A percentile compares a stretch with the other conserved stretches of the same genome.
phyloP scores from a whole-genome alignment of 2,329 filamentous ascomycete species.

The Bipolaris cookei region DNA sequence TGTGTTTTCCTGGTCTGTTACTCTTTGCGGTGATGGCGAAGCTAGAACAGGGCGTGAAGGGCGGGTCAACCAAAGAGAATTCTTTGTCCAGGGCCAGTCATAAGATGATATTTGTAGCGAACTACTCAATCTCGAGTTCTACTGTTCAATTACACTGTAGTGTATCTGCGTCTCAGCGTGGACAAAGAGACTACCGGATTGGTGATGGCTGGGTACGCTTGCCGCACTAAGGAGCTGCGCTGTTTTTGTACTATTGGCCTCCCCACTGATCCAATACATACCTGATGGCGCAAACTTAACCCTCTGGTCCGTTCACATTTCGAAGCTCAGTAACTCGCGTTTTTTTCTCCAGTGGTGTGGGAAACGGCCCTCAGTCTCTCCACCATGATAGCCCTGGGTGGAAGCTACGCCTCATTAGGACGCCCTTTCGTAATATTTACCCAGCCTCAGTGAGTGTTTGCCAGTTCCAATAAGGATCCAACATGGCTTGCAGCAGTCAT shows the following conservation, averaged over 20 bases:
- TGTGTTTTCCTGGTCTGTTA: constrained; percentile 39
- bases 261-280: constrained; percentile 27
- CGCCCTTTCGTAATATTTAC: constrained; percentile 23
- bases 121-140: constrained; percentile 39
- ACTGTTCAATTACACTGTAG: constrained; percentile 46
- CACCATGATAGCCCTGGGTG: constrained; percentile 28
- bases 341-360: constrained; percentile 35
- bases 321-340: constrained; percentile 36
- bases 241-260: constrained; percentile 43
- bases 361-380: constrained; percentile 41
- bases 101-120: constrained; percentile 50
- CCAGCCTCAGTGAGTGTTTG: constrained; percentile 20
- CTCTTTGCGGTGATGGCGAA: constrained; percentile 44
- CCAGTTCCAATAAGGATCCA: constrained; percentile 28
- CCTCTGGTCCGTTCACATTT: constrained; percentile 31
- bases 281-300: constrained; percentile 30
- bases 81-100: constrained; percentile 48
- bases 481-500: constrained; percentile 37
- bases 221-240: constrained; percentile 40
- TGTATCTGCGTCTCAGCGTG: constrained; percentile 46
- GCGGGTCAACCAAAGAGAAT: constrained; percentile 42
- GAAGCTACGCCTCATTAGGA: constrained; percentile 33
- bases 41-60: constrained; percentile 38
- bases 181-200: constrained; percentile 51
- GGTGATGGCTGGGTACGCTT: constrained; percentile 43